A percentile compares a stretch with the other conserved stretches of the same genome.
phyloP scores from a whole-genome alignment of 495 filamentous ascomycete genomes.

The Staphylotrichum longicolle region DNA sequence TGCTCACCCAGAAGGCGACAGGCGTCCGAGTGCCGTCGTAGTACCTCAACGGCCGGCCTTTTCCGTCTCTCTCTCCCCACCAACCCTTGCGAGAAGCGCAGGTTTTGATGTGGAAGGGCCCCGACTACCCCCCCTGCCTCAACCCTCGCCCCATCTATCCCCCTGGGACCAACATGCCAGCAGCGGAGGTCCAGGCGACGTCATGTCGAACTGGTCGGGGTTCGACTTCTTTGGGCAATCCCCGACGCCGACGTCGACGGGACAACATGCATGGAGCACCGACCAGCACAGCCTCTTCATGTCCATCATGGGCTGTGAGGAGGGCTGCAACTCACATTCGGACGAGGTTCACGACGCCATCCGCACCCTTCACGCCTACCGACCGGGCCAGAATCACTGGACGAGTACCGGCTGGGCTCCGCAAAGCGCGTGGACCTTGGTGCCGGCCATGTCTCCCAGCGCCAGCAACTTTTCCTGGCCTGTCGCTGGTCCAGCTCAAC shows the following conservation, averaged over 20 bases:
- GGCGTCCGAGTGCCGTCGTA: constrained; percentile 24
- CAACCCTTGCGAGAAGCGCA: constrained; percentile 13
- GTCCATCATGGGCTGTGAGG: constrained; percentile 24
- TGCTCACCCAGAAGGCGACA: constrained; percentile 14
- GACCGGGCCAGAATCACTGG: constrained; percentile 14
- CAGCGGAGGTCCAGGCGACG: constrained; percentile 16
- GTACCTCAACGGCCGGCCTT: constrained; percentile 28
- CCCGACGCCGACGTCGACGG: constrained; percentile 6
- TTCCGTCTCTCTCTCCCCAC: constrained; percentile 24
- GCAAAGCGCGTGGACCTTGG: constrained; percentile 16
- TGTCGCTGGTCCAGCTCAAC: constrained; percentile 11
- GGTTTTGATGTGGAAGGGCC: constrained; percentile 11
- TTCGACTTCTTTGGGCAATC: constrained; percentile 20
- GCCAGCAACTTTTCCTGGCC: constrained; percentile 20
- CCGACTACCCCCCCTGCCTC: constrained; percentile 16
- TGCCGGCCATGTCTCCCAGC: not conserved
- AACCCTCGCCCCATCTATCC: constrained; percentile 14
- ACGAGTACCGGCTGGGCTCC: not conserved
- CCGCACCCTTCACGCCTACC: constrained; percentile 26
- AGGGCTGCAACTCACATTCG: constrained; percentile 33
- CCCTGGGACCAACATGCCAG: constrained; percentile 20
- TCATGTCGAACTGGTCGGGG: constrained; percentile 23
- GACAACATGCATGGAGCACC: constrained; percentile 28
- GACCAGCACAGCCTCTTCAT: constrained; percentile 18
- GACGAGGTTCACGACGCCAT: constrained; percentile 33